Conservation (phyloP, 805 yeast genomes). For the Cyberlindnera maritima region DNA sequence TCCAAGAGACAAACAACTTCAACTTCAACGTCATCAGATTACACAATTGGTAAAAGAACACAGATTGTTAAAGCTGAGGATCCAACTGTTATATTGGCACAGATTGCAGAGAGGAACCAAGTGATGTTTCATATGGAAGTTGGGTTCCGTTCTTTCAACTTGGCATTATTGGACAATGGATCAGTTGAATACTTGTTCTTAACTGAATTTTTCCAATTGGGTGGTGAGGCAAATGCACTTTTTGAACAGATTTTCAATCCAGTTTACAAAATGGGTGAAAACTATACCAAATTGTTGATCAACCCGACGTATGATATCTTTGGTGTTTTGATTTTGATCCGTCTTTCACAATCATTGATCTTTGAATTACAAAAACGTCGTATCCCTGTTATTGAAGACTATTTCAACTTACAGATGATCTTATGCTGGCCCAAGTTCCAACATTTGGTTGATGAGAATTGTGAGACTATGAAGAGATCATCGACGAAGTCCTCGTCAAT, state of each 20-base stretch:
- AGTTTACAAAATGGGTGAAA: constrained; percentile 48
- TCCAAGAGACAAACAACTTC: constrained; percentile 7
- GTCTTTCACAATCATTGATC: constrained; percentile 64
- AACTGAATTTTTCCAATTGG: constrained; percentile 61
- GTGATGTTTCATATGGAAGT: constrained; percentile 67
- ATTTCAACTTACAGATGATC: constrained; percentile 61
- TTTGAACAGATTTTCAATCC: constrained; percentile 51
- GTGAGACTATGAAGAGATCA: constrained; percentile 59
- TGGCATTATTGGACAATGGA: constrained; percentile 73
- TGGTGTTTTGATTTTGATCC: constrained; percentile 73
- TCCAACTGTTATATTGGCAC: constrained; percentile 71
- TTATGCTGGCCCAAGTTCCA: constrained; percentile 87
- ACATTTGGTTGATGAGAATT: constrained; percentile 69
- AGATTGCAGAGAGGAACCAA: constrained; percentile 78
- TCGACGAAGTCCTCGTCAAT: constrained; percentile 33
- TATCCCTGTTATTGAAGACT: constrained; percentile 70
- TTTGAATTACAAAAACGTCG: constrained; percentile 64
- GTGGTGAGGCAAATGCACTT: constrained; percentile 41
- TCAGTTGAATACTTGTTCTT: constrained; percentile 74
- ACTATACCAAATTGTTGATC: constrained; percentile 42
- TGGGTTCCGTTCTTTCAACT: constrained; percentile 67
- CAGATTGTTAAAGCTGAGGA: constrained; percentile 54
- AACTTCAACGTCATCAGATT: constrained; percentile 23
- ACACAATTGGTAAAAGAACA: constrained; percentile 44
- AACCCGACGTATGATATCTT: constrained; percentile 60